A percentile compares a stretch with the other conserved stretches of the same genome.
phyloP scores from a whole-genome alignment of 129 eudicot species.

The Centella asiatica region DNA sequence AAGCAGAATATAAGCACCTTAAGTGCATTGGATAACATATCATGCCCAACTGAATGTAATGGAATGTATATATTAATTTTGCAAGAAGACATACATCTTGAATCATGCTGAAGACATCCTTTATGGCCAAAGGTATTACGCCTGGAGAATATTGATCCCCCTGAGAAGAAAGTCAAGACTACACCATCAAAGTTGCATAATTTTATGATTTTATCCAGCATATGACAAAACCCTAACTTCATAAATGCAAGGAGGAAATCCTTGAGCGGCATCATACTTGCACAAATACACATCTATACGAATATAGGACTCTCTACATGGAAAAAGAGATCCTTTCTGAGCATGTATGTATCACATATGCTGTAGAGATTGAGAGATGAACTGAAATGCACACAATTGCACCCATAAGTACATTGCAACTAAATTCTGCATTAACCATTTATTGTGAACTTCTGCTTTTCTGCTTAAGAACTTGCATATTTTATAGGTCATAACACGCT shows the following conservation, averaged over 20 bases:
- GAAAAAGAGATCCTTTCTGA: too few relatives aligned
- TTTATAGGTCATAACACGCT: too few relatives aligned
- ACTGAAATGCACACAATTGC: too few relatives aligned
- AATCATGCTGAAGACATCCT: slow-evolving; percentile 95
- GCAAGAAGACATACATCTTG: slow-evolving; percentile 71
- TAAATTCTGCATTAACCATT: neutral
- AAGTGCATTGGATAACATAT: slow-evolving; percentile 1
- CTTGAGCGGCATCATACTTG: neutral
- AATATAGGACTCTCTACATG: neutral
- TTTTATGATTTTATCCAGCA: neutral
- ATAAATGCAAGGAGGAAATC: neutral
- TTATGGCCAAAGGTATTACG: slow-evolving; percentile 90
- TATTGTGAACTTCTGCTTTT: too few relatives aligned
- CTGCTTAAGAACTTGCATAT: neutral
- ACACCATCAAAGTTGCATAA: neutral
- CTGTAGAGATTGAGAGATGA: too few relatives aligned
- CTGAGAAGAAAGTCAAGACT: slow-evolving; percentile 36
- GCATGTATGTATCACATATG: too few relatives aligned
- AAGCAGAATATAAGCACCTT: neutral
- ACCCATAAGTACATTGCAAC: too few relatives aligned
- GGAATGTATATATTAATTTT: slow-evolving; percentile 6
- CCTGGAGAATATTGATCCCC: slow-evolving; percentile 97
- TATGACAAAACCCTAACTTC: neutral
- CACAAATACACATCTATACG: neutral
- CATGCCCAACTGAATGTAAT: slow-evolving; percentile 11